Evolutionary conservation across 75 land plant genomes (phyloP).

Genomic region (Picea sitchensis): DNA sequence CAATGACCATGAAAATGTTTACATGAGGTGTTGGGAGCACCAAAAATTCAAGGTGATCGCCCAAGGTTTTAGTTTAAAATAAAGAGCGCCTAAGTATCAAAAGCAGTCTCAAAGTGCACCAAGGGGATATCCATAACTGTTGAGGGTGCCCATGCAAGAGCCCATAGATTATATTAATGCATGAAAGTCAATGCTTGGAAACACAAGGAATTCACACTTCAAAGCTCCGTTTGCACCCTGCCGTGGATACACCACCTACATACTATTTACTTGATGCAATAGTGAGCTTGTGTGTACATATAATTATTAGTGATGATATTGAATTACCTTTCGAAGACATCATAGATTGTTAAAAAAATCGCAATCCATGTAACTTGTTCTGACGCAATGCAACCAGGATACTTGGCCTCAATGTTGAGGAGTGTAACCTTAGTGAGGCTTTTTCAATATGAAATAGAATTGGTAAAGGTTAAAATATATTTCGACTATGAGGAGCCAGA

Average conservation of each 20-base stretch:
- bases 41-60: too few species aligned
- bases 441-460: constrained; percentile 44
- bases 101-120: too few species aligned
- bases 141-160: too few species aligned
- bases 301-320: constrained; percentile 81
- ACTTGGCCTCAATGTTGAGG: constrained; percentile 39
- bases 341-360: constrained; percentile 67
- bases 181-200: constrained; percentile 58
- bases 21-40: too few species aligned
- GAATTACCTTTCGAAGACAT: constrained; percentile 92
- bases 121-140: too few species aligned
- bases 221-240: constrained; percentile 88
- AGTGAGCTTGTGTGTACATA: constrained; percentile 85
- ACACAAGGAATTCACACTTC: constrained; percentile 82
- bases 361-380: constrained; percentile 64
- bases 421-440: constrained; percentile 34
- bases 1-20: too few species aligned
- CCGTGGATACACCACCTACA: constrained; percentile 96
- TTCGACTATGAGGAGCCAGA: too few species aligned
- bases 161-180: too few species aligned
- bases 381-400: constrained; percentile 59
- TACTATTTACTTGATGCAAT: constrained; percentile 91
- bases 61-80: too few species aligned
- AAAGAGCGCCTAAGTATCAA: too few species aligned
- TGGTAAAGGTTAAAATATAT: constrained; percentile 33